Base-by-base conservation (phyloP, 2,329 filamentous ascomycete genomes). In the Verticillium klebahnii region DNA sequence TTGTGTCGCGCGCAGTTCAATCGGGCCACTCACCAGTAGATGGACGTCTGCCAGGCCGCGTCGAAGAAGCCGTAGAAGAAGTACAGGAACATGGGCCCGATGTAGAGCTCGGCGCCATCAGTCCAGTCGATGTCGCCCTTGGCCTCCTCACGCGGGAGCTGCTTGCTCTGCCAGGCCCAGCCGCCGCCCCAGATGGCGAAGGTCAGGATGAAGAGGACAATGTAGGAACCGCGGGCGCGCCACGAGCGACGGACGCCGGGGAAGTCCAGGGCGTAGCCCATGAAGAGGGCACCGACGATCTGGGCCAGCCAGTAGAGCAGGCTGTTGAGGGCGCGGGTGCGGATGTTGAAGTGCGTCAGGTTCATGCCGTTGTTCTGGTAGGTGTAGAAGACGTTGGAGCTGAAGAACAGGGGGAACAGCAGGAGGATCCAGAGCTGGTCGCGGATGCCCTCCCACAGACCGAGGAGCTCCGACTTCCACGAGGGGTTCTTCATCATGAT, bases 21-120 rank as follows among this genome's bases (percentile, higher is more conserved):
- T 75, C 5, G 19, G 17, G 17, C 14, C 80, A 90, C 92, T 72
- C 86, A 92, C 93, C 93, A 97, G 82, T 98, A 97, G 58, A 93
- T 88, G 70, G 82, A 88, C 0, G 92, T 94, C 80, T 98, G 94
- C 89, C 92, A 97, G 60, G 88, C 85, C 54, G 93, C 92, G 73
- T 97, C 94, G 69, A 89, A 95, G 75, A 95, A 89, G 50, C 92
- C 92, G 73, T 95, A 96, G 76, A 93, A 93, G 70, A 96, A 91
- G 80, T 93, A 96, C 59, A 96, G 78, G 74, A 96, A 92, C 85
- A 96, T 91, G 14, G 91, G 90, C 0, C 89, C 92, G 62, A 89
- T 82, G 72, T 89, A 95, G 25, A 65, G 62, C 62, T 74, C 65
- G 60, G 85, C 86, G 32, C 80, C 76, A 61, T 86, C 81, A 2